These are phyloP conservation scores for Amanita rubescens DNA, from an alignment of 768 basidiomycete species.

Conservation along the genomic window DNA sequence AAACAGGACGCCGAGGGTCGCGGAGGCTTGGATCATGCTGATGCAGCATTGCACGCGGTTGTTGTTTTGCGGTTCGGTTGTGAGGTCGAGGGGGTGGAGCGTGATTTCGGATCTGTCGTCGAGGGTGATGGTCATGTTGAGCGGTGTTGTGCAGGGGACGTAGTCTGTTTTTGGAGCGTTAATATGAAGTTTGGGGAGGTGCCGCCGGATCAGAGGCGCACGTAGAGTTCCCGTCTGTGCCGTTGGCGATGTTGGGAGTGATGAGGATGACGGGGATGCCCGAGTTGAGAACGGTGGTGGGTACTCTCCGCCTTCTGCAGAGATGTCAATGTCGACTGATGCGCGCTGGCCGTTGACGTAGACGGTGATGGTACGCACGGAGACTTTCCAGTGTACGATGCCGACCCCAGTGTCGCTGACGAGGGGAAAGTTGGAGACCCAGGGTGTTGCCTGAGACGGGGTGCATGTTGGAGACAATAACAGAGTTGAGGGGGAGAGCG, in stretches of 20 bases:
- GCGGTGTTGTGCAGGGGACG: slow-evolving; percentile 59
- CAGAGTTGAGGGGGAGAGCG: slow-evolving; percentile 62
- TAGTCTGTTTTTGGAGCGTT: slow-evolving; percentile 47
- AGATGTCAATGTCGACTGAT: slow-evolving; percentile 34
- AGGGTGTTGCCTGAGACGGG: slow-evolving; percentile 41
- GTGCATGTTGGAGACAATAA: slow-evolving; percentile 47
- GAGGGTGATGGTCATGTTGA: slow-evolving; percentile 66
- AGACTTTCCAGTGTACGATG: slow-evolving; percentile 55
- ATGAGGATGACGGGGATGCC: slow-evolving; percentile 65
- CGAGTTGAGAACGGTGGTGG: slow-evolving; percentile 66
- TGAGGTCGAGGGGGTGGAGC: slow-evolving; percentile 72
- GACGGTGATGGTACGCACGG: slow-evolving; percentile 52
- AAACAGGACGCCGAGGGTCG: slow-evolving; percentile 72
- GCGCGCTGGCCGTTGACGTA: slow-evolving; percentile 40
- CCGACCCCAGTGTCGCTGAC: slow-evolving; percentile 34
- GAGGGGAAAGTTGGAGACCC: slow-evolving; percentile 48
- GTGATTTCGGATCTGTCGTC: slow-evolving; percentile 49
- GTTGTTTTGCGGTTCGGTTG: slow-evolving; percentile 36
- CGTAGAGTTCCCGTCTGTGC: slow-evolving; percentile 58
- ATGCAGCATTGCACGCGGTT: slow-evolving; percentile 43
- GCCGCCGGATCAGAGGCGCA: slow-evolving; percentile 3
- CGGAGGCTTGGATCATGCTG: slow-evolving; percentile 63
- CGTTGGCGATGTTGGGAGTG: slow-evolving; percentile 54
- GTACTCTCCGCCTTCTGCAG: slow-evolving; percentile 30
- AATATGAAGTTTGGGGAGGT: not conserved